phyloP scores from a whole-genome alignment of 73 alveolate species.

The Symbiodinium natans region DNA sequence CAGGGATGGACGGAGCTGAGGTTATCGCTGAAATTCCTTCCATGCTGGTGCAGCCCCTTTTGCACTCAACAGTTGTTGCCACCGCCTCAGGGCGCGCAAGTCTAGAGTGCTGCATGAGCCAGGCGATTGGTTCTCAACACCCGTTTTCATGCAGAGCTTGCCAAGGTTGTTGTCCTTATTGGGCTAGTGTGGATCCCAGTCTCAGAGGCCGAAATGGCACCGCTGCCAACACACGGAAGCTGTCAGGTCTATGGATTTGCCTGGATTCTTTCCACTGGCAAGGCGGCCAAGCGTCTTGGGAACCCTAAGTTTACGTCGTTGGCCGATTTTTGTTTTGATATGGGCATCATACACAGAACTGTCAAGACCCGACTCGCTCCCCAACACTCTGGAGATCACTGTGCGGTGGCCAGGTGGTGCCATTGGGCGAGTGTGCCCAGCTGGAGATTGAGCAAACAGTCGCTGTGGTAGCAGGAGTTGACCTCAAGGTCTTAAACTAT shows the following conservation, averaged over 20 bases:
- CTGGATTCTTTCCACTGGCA: conserved; percentile 87
- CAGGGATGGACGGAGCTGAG: background rate
- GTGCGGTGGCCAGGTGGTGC: background rate
- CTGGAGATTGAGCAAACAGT: background rate
- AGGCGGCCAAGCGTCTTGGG: conserved; percentile 3
- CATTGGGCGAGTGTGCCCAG: conserved; percentile 17
- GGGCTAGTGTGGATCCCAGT: background rate
- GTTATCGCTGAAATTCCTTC: conserved; percentile 63
- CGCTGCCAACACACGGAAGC: too few relatives aligned
- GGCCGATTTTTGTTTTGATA: too few relatives aligned
- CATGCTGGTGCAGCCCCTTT: conserved; percentile 73
- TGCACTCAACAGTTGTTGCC: conserved; percentile 46
- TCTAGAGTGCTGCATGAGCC: too few relatives aligned
- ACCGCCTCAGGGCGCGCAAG: background rate
- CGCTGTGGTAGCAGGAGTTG: too few relatives aligned
- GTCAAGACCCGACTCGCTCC: too few relatives aligned
- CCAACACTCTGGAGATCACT: too few relatives aligned
- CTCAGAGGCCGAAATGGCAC: too few relatives aligned
- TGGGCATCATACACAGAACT: too few relatives aligned
- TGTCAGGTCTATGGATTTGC: conserved; percentile 81
- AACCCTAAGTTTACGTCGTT: too few relatives aligned
- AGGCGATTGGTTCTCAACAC: too few relatives aligned
- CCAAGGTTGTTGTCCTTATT: background rate
- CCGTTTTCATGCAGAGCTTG: too few relatives aligned
- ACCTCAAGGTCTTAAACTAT: too few relatives aligned